Conservation (phyloP, 1,284 basidiomycete species). For the Fomitopsis pinicola region DNA sequence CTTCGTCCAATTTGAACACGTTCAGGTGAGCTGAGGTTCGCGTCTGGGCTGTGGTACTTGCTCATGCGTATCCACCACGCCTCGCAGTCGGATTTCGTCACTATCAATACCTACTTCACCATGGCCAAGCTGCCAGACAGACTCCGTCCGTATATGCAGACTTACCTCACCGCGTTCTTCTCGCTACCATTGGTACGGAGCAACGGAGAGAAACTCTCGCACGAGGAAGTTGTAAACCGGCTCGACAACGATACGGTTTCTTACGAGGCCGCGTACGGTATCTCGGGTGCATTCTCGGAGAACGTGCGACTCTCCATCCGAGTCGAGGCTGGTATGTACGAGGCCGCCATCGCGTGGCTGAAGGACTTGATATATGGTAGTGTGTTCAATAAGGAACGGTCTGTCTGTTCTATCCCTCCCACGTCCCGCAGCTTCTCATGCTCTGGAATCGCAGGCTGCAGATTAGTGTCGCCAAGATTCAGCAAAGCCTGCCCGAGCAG, state of each 20-base stretch:
- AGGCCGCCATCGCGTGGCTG: slow-evolving; percentile 83
- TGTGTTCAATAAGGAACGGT: slow-evolving; percentile 84
- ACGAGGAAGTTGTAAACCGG: slow-evolving; percentile 89
- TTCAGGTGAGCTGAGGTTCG: slow-evolving; percentile 49
- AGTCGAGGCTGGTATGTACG: slow-evolving; percentile 81
- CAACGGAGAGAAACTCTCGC: slow-evolving; percentile 67
- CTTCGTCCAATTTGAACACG: slow-evolving; percentile 90
- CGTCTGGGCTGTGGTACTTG: neutral
- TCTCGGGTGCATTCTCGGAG: slow-evolving; percentile 71
- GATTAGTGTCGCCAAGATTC: slow-evolving; percentile 85
- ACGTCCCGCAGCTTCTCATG: neutral
- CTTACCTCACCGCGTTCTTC: slow-evolving; percentile 89
- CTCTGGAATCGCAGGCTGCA: slow-evolving; percentile 53
- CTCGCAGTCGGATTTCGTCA: slow-evolving; percentile 85
- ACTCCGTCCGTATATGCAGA: slow-evolving; percentile 79
- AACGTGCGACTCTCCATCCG: slow-evolving; percentile 76
- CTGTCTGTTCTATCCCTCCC: slow-evolving; percentile 13
- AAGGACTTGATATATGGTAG: slow-evolving; percentile 84
- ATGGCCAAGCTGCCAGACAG: slow-evolving; percentile 65
- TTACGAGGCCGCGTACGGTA: slow-evolving; percentile 78
- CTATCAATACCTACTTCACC: slow-evolving; percentile 78
- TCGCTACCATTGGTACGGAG: slow-evolving; percentile 78
- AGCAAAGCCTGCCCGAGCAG: slow-evolving; percentile 89
- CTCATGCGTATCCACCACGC: neutral
- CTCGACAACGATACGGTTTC: slow-evolving; percentile 91